phyloP scores from a whole-genome alignment of 441 rosid genomes.

The Pelargonium myrrhifolium region DNA sequence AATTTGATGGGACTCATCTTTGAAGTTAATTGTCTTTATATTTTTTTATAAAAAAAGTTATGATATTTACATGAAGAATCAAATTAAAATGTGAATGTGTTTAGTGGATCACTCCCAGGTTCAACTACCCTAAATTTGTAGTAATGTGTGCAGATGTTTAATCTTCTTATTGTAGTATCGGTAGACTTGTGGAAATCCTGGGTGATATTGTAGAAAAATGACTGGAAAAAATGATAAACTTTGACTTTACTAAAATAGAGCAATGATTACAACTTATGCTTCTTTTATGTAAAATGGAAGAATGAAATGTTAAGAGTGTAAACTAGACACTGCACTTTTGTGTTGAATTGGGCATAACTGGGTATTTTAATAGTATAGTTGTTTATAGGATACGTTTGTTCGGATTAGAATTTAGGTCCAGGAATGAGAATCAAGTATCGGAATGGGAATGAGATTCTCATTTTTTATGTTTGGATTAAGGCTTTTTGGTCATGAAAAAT shows the following conservation, averaged over 20 bases:
- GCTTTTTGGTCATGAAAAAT: too few relatives aligned
- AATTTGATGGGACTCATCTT: slow-evolving; percentile 1
- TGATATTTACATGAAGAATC: background rate
- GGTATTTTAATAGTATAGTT: background rate
- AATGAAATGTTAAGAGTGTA: background rate
- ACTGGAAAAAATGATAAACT: background rate
- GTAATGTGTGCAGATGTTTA: background rate
- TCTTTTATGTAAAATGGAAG: background rate
- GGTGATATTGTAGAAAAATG: background rate
- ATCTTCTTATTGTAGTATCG: background rate
- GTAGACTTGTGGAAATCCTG: background rate
- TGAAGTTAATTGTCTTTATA: background rate
- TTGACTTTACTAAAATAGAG: background rate
- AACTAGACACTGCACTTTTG: background rate
- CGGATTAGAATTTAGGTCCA: too few relatives aligned
- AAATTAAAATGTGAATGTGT: background rate
- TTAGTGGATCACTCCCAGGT: background rate
- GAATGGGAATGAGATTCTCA: too few relatives aligned
- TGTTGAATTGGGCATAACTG: background rate
- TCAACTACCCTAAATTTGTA: background rate
- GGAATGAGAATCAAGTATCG: too few relatives aligned
- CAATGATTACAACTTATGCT: background rate
- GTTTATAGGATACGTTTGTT: background rate
- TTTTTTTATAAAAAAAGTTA: background rate
- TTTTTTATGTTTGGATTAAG: too few relatives aligned